Conservation (phyloP, 176 grass and related monocot genomes). For the Phoenix dactylifera region DNA sequence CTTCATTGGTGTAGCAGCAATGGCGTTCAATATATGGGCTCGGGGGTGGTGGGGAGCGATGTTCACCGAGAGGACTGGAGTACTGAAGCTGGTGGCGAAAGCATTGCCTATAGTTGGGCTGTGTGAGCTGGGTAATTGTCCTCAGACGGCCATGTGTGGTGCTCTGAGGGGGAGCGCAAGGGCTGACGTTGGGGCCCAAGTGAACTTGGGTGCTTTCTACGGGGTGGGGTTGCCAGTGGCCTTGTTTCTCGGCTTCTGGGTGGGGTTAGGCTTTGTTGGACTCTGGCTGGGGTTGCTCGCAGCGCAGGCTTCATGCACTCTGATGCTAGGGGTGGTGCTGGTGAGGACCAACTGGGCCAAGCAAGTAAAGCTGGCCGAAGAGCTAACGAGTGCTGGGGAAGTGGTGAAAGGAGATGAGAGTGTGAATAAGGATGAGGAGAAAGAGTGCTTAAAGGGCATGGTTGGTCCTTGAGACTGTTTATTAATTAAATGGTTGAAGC, state of each 20-base stretch:
- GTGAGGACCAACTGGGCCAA: constrained; percentile 54
- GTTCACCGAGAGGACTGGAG: constrained; percentile 64
- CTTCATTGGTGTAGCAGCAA: constrained; percentile 36
- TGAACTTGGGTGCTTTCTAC: constrained; percentile 91
- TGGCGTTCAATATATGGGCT: constrained; percentile 59
- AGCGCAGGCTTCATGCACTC: constrained; percentile 67
- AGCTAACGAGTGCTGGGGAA: constrained; percentile 27
- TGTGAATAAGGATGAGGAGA: too few species aligned
- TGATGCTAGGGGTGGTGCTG: constrained; percentile 51
- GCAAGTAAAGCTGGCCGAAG: constrained; percentile 57
- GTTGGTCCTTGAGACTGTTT: too few species aligned
- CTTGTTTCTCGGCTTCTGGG: constrained; percentile 47
- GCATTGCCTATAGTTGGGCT: constrained; percentile 87
- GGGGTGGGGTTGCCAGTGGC: constrained; percentile 90
- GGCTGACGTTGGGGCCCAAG: constrained; percentile 54
- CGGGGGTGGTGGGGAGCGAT: constrained; percentile 52
- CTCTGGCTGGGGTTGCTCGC: constrained; percentile 90
- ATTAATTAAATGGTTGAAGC: too few species aligned
- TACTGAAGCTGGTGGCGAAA: constrained; percentile 47
- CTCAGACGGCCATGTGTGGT: constrained; percentile 83
- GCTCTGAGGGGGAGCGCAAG: constrained; percentile 77
- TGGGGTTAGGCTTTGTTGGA: constrained; percentile 57
- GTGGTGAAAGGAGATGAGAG: too few species aligned
- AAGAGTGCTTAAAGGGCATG: too few species aligned
- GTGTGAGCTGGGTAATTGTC: constrained; percentile 95